Percentiles rank a stretch among this genome's conserved stretches.
Evolutionary conservation across 2,329 filamentous ascomycete genomes (phyloP).

Genomic region (Arthrobotrys megalospora): DNA sequence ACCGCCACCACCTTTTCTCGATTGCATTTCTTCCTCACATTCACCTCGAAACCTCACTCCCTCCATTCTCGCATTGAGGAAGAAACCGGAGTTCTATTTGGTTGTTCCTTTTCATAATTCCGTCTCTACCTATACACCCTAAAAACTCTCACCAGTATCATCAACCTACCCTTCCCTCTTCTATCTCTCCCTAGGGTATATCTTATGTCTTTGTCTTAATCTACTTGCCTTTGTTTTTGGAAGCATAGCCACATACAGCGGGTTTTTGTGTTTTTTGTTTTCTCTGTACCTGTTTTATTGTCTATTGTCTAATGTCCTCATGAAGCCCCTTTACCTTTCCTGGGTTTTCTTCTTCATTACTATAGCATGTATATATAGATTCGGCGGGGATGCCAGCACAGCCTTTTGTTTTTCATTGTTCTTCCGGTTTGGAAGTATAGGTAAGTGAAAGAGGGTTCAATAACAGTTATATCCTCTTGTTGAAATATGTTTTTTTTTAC

Average conservation of each 20-base stretch:
- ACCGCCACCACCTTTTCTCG: not conserved
- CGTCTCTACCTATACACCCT: not conserved
- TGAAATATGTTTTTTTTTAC: not conserved
- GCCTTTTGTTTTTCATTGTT: not conserved
- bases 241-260: constrained; percentile 43
- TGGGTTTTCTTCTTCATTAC: not conserved
- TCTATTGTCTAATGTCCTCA: constrained; percentile 51
- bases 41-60: not conserved
- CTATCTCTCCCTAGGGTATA: not conserved
- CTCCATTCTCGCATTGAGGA: constrained; percentile 23
- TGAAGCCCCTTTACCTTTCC: constrained; percentile 6
- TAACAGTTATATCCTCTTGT: no score
- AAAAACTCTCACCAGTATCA: no score
- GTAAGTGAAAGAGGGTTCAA: no score
- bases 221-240: constrained; percentile 3
- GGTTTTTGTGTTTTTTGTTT: constrained; percentile 7
- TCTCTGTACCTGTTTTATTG: constrained; percentile 19
- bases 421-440: no score
- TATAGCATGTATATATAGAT: constrained; percentile 47
- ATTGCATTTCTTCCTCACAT: constrained; percentile 26
- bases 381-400: not conserved
- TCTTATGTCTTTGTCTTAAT: constrained; percentile 1
- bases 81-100: constrained; percentile 45
- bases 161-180: not conserved
- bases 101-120: constrained; percentile 15